Base-by-base conservation (phyloP, 768 basidiomycete species). In the Lactarius hengduanensis region DNA sequence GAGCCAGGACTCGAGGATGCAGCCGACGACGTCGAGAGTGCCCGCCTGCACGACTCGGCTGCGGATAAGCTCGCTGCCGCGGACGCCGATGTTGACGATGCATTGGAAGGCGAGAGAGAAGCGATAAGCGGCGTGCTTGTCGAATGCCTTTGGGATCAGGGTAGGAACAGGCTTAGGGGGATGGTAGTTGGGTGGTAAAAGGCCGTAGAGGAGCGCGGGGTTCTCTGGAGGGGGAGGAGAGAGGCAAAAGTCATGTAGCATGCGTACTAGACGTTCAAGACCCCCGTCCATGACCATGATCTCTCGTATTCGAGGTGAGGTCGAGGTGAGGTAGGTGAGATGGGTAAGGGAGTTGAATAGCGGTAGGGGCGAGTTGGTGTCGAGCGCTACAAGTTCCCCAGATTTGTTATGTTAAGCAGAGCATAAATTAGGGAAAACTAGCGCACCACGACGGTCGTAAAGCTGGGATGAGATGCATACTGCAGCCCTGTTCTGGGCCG, bases 231-330 rank as follows among this genome's bases (percentile, higher is more conserved):
- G 89, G 1, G 92, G 91, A 1, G 92, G 92, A 68, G 83, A 87
- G 28, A 92, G 77, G 76, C 93, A 94, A 72, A 92, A 93, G 68
- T 95, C 92, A 72, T 91, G 91, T 11, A 96, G 82, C 69, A 99
- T 93, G 64, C 91, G 86, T 16, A 98, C 91, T 36, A 99, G 88
- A 16, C 96, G 89, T 74, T 99, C 97, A 20, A 99, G 86, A 1
- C 97, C 97, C 57, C 97, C 97, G 73, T 98, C 96, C 84, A 91
- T 89, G 34, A 95, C 96, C 85, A 99, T 92, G 72, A 97, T 98
- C 78, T 99, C 97, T 65, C 96, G 89, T 78, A 99, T 98, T 62
- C 95, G 88, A 2, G 97, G 96, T 0, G 96, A 97, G 7, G 97
- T 98, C 1, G 94, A 94, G 9, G 96, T 98, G 70, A 99, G 90